phyloP scores from a whole-genome alignment of 73 alveolate genomes.

The Paramecium pentaurelia region DNA sequence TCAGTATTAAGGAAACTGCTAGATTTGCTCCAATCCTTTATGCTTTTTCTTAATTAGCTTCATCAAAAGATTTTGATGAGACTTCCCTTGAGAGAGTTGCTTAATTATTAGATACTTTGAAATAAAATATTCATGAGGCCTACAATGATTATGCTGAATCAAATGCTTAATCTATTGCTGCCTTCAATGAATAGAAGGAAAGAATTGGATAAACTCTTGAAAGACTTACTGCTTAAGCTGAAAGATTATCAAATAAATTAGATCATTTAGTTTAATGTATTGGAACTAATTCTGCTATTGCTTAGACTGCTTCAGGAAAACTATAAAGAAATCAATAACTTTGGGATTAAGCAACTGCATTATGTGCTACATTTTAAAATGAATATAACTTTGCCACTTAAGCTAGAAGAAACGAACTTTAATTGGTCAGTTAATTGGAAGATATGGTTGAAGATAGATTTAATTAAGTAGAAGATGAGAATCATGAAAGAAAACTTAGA shows the following conservation, averaged over 20 bases:
- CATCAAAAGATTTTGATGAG: constrained; percentile 1
- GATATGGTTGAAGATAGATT: constrained; percentile 37
- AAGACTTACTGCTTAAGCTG: constrained; percentile 8
- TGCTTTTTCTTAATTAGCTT: constrained; percentile 6
- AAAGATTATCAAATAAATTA: constrained; percentile 15
- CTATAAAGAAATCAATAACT: constrained; percentile 10
- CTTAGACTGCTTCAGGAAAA: constrained; percentile 3
- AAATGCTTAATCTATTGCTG: constrained; percentile 18
- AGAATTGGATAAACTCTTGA: background rate
- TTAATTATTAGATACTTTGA: constrained; percentile 16
- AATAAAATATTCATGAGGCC: background rate
- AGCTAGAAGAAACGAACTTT: constrained; percentile 23
- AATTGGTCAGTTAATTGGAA: constrained; percentile 1
- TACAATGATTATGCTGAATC: background rate
- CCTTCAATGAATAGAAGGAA: constrained; percentile 30
- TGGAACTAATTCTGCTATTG: constrained; percentile 40
- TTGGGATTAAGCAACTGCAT: constrained; percentile 32
- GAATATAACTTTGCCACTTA: constrained; percentile 30
- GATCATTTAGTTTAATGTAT: background rate
- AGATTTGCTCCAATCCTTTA: background rate
- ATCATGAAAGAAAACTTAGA: background rate
- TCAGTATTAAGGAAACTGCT: background rate
- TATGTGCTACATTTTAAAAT: constrained; percentile 9
- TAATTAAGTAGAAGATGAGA: constrained; percentile 22
- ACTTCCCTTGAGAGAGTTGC: constrained; percentile 31